phyloP scores from a whole-genome alignment of 495 filamentous ascomycete genomes.

The Penicillium cosmopolitanum region DNA sequence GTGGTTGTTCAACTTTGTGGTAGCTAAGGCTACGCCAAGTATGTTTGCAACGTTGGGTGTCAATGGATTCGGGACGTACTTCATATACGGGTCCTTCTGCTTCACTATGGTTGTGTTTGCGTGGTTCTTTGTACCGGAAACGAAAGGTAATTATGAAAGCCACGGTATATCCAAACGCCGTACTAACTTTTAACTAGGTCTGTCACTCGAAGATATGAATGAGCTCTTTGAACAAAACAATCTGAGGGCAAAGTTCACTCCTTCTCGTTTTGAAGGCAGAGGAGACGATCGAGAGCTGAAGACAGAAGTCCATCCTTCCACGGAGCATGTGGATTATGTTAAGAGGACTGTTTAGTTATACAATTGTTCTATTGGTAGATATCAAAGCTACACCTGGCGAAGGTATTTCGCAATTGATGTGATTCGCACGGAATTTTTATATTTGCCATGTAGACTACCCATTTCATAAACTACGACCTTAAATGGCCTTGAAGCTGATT shows the following conservation, averaged over 20 bases:
- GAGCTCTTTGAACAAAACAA: neutral
- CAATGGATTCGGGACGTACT: neutral
- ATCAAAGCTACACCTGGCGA: too few relatives aligned
- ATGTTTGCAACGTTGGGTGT: neutral
- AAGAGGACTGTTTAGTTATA: neutral
- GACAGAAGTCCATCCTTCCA: neutral
- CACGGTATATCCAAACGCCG: neutral
- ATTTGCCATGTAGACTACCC: too few relatives aligned
- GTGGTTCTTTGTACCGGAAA: neutral
- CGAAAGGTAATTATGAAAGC: neutral
- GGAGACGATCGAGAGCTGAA: neutral
- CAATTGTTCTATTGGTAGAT: too few relatives aligned
- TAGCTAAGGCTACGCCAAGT: neutral
- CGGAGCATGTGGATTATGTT: neutral
- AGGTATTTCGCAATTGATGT: too few relatives aligned
- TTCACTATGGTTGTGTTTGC: neutral
- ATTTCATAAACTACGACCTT: too few relatives aligned
- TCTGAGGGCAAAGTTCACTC: neutral
- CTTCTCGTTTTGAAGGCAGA: neutral
- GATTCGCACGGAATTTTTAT: too few relatives aligned
- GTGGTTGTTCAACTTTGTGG: neutral
- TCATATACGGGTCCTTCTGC: neutral
- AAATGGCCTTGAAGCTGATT: too few relatives aligned
- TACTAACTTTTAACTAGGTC: neutral
- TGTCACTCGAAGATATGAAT: conserved; percentile 3